phyloP scores from a whole-genome alignment of 75 land plant genomes.

The Picea glauca region DNA sequence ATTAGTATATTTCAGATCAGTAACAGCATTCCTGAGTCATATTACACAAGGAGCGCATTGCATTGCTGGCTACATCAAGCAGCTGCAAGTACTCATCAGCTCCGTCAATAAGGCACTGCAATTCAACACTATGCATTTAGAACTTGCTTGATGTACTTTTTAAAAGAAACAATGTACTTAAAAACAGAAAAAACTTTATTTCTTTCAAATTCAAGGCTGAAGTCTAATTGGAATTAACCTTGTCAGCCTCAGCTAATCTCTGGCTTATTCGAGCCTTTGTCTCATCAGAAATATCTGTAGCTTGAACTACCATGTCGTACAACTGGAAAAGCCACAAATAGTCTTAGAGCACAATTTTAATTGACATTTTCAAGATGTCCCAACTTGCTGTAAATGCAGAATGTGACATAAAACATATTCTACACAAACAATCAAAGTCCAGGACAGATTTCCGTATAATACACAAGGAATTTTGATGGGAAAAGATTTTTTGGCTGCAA shows the following conservation, averaged over 20 bases:
- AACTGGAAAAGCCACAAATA: constrained; percentile 46
- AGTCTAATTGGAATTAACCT: constrained; percentile 37
- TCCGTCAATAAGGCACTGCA: constrained; percentile 94
- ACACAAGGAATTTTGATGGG: not conserved
- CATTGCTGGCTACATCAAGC: constrained; percentile 79
- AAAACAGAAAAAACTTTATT: not conserved
- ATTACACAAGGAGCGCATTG: constrained; percentile 77
- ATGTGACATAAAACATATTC: not conserved
- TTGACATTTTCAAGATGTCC: not conserved
- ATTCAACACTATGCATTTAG: not conserved
- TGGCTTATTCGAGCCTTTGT: constrained; percentile 83
- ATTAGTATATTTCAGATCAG: not conserved
- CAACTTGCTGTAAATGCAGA: not conserved
- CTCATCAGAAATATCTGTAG: constrained; percentile 71
- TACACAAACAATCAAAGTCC: not conserved
- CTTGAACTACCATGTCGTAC: constrained; percentile 65
- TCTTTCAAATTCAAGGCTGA: not conserved
- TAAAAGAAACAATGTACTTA: not conserved
- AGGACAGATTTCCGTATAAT: not conserved
- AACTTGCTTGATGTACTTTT: not conserved
- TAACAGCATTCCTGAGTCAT: constrained; percentile 48
- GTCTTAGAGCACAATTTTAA: not conserved
- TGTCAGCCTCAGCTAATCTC: constrained; percentile 86
- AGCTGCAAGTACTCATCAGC: constrained; percentile 96
- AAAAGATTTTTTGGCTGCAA: not conserved